phyloP scores from a whole-genome alignment of 208 protist genomes.

The Leishmania martiniquensis region DNA sequence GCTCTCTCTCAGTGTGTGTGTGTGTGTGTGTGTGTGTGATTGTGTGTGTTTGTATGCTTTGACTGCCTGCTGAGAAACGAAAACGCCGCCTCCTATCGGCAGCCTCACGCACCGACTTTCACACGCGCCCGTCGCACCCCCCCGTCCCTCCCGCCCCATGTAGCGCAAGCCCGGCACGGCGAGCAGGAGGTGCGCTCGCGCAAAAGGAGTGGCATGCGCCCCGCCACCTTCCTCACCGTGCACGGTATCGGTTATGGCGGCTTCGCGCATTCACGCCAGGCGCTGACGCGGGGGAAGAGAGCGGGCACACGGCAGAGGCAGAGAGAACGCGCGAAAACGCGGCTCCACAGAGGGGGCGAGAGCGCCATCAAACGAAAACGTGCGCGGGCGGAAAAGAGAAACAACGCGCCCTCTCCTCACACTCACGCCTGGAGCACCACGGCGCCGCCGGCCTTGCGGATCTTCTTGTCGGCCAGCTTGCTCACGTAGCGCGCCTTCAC shows the following conservation, averaged over 20 bases:
- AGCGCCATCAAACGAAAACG: not conserved
- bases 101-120: not conserved
- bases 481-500: slow-evolving; percentile 99
- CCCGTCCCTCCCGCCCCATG: not conserved
- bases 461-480: slow-evolving; percentile 99
- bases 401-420: slow-evolving; percentile 7
- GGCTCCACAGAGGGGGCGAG: not conserved
- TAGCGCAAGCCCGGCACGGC: not conserved
- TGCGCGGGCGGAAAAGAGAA: slow-evolving; percentile 33
- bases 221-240: not conserved
- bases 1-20: too few relatives aligned
- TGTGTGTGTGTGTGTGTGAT: not conserved
- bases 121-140: not conserved
- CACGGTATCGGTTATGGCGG: not conserved
- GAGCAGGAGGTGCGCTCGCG: not conserved
- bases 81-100: not conserved
- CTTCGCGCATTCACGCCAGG: not conserved
- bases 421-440: slow-evolving; percentile 97
- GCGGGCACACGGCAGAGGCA: not conserved
- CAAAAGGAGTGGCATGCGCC: not conserved
- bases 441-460: slow-evolving; percentile 98
- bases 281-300: not conserved
- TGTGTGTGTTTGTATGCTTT: too few relatives aligned
- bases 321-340: not conserved
- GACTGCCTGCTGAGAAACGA: not conserved